Evolutionary conservation across 352 stramenopile genomes (phyloP).

Genomic region (Globisporangium parvum): DNA sequence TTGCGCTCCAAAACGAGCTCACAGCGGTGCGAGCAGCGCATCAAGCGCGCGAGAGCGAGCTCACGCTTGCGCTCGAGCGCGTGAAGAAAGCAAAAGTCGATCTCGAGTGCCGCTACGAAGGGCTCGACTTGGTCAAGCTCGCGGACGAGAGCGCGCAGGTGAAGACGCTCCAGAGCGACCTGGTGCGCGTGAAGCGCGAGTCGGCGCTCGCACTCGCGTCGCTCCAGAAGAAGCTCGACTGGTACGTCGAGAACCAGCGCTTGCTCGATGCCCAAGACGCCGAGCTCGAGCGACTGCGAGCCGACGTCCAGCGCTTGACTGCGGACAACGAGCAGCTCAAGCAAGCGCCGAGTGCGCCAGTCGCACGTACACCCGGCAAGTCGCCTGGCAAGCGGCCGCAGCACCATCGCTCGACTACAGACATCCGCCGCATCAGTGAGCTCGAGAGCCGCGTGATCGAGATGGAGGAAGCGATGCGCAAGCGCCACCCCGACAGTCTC

Average conservation of each 20-base stretch:
- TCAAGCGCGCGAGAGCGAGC: slow-evolving; percentile 53
- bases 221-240: slow-evolving; percentile 79
- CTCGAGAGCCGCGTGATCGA: slow-evolving; percentile 56
- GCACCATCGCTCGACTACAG: slow-evolving; percentile 29
- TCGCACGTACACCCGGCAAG: not conserved
- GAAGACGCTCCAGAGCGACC: slow-evolving; percentile 32
- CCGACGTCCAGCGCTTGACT: slow-evolving; percentile 8
- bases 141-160: slow-evolving; percentile 45
- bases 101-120: slow-evolving; percentile 73
- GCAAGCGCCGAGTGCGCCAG: not conserved
- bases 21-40: slow-evolving; percentile 23
- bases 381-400: slow-evolving; percentile 1
- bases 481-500: slow-evolving; percentile 71
- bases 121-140: slow-evolving; percentile 56
- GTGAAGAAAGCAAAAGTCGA: slow-evolving; percentile 80
- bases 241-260: slow-evolving; percentile 81
- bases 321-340: slow-evolving; percentile 9
- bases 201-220: slow-evolving; percentile 32
- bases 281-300: slow-evolving; percentile 34
- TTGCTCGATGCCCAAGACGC: slow-evolving; percentile 78
- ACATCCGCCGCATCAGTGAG: slow-evolving; percentile 72
- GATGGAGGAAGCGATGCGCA: slow-evolving; percentile 74
- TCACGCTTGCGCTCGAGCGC: slow-evolving; percentile 65
- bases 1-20: slow-evolving; percentile 60
- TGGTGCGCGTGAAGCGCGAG: slow-evolving; percentile 43